Percentiles rank a stretch among this genome's conserved stretches.
Evolutionary conservation across 371 early-diverging fungal genomes (phyloP).

Genomic region (Haplosporangium sp.): DNA sequence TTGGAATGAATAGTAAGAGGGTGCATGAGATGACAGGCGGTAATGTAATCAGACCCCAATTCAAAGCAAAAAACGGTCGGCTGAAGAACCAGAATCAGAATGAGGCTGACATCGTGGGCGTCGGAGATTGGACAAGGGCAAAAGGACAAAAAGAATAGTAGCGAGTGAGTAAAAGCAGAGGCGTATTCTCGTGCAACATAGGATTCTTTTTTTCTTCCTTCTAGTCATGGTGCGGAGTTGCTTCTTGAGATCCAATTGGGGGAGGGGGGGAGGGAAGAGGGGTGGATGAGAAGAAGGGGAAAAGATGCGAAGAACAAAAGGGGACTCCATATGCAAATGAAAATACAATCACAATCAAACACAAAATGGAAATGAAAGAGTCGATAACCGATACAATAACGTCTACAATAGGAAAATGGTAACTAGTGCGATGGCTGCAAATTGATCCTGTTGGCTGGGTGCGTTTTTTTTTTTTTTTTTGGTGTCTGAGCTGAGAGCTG

Average conservation of each 20-base stretch:
- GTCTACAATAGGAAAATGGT: not conserved
- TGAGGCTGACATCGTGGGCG: constrained; percentile 27
- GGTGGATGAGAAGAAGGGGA: too few relatives aligned
- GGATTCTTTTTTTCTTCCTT: too few relatives aligned
- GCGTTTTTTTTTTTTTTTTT: too few relatives aligned
- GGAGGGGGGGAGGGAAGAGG: too few relatives aligned
- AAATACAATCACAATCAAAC: too few relatives aligned
- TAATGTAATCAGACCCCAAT: constrained; percentile 2
- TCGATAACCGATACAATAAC: too few relatives aligned
- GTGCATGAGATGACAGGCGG: not conserved
- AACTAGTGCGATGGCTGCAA: too few relatives aligned
- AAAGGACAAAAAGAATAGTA: constrained; percentile 12
- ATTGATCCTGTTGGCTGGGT: not conserved
- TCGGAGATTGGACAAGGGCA: constrained; percentile 35
- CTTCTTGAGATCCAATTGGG: too few relatives aligned
- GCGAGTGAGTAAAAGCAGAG: not conserved
- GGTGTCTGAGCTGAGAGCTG: constrained; percentile 22
- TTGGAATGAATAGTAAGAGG: constrained; percentile 21
- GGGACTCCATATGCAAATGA: too few relatives aligned
- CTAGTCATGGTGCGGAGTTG: constrained; percentile 14
- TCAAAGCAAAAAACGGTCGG: constrained; percentile 21
- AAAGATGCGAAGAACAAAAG: too few relatives aligned
- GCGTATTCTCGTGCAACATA: constrained; percentile 4
- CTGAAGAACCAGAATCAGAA: constrained; percentile 32
- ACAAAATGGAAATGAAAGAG: too few relatives aligned